Percentiles rank a stretch among this genome's conserved stretches.
These are phyloP conservation scores for Ogataea nakhonphanomensis DNA, from an alignment of 805 yeast species.

Conservation along the genomic window DNA sequence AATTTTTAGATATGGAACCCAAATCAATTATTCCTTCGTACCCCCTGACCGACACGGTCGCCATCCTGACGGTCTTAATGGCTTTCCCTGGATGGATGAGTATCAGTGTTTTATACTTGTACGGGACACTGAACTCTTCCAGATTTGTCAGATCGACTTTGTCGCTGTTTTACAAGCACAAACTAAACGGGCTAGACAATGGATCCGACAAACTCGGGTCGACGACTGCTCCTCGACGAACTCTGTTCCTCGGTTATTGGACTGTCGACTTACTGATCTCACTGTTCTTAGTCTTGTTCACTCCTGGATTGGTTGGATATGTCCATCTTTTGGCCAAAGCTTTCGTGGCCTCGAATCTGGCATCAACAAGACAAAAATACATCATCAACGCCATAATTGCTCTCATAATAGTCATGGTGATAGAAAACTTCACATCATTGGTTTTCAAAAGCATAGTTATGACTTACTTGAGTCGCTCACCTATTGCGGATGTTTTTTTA, in stretches of 20 bases:
- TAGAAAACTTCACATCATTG: constrained; percentile 13
- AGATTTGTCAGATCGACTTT: constrained; percentile 27
- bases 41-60: constrained; percentile 30
- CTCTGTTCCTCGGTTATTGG: constrained; percentile 15
- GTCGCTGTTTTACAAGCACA: constrained; percentile 27
- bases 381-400: constrained; percentile 30
- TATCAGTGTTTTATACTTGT: constrained; percentile 17
- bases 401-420: constrained; percentile 17
- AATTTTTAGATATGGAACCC: constrained; percentile 43
- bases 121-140: constrained; percentile 26
- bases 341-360: constrained; percentile 32
- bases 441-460: constrained; percentile 10
- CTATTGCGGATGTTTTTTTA: constrained; percentile 9
- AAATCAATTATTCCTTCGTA: constrained; percentile 18
- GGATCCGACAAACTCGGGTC: background rate
- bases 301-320: constrained; percentile 28
- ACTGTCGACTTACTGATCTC: constrained; percentile 21
- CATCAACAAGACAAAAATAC: constrained; percentile 29
- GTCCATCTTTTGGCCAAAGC: constrained; percentile 32
- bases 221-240: background rate
- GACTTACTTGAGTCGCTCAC: constrained; percentile 8
- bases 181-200: constrained; percentile 20
- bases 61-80: constrained; percentile 26
- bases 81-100: constrained; percentile 30
- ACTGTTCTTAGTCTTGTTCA: constrained; percentile 14